A percentile compares a stretch with the other conserved stretches of the same genome.
Evolutionary conservation across 2,329 filamentous ascomycete species (phyloP).

Genomic region (Pseudogymnoascus sp.): DNA sequence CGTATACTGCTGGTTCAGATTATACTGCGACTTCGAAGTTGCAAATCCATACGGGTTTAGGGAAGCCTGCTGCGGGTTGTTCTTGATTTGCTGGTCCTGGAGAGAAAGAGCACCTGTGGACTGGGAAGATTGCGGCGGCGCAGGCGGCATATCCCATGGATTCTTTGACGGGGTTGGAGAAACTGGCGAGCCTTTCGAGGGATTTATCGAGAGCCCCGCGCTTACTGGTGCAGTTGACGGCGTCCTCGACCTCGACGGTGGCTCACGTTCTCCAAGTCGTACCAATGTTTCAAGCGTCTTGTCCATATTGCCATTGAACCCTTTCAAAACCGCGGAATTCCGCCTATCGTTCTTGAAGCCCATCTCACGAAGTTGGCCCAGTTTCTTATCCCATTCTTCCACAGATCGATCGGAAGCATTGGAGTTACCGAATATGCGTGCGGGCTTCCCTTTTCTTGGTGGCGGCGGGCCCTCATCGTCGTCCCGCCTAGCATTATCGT

Average conservation of each 20-base stretch:
- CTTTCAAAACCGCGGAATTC: conserved; percentile 74
- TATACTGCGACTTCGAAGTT: conserved; percentile 34
- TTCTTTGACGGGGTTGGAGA: conserved; percentile 43
- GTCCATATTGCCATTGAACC: conserved; percentile 76
- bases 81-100: conserved; percentile 42
- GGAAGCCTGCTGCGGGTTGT: conserved; percentile 23
- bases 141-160: conserved; percentile 53
- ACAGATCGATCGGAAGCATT: conserved; percentile 42
- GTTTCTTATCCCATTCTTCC: conserved; percentile 60
- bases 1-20: conserved; percentile 31
- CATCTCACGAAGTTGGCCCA: conserved; percentile 76
- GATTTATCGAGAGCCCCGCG: conserved; percentile 23
- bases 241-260: conserved; percentile 43
- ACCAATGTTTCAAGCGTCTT: conserved; percentile 78
- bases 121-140: conserved; percentile 54
- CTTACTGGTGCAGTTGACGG: conserved; percentile 35
- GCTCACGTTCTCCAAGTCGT: conserved; percentile 62
- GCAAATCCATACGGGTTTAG: conserved; percentile 50
- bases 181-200: conserved; percentile 16
- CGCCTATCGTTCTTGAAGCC: conserved; percentile 78
- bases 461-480: conserved; percentile 19
- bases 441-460: conserved; percentile 43
- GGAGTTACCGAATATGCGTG: conserved; percentile 60
- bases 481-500: conserved; percentile 27
- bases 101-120: conserved; percentile 54